phyloP scores from a whole-genome alignment of 352 stramenopile genomes.

The Globisporangium barbulae region DNA sequence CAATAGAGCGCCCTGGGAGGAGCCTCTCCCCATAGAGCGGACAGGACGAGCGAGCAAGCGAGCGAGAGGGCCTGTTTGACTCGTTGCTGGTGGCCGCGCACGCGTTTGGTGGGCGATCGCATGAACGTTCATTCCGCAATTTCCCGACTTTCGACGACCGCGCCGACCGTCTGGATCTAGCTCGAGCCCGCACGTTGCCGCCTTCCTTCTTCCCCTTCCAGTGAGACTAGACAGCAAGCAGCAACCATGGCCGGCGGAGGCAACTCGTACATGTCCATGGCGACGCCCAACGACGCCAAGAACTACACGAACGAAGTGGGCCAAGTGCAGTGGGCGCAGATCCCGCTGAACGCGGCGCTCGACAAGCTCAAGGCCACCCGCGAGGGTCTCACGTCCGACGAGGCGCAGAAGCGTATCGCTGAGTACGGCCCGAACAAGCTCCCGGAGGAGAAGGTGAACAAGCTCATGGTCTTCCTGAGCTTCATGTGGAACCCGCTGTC shows the following conservation, averaged over 20 bases:
- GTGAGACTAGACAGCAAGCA: slow-evolving; percentile 15
- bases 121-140: slow-evolving; percentile 58
- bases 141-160: slow-evolving; percentile 45
- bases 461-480: slow-evolving; percentile 68
- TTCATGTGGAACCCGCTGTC: slow-evolving; percentile 87
- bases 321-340: slow-evolving; percentile 69
- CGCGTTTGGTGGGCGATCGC: background rate
- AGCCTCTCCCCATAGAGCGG: background rate
- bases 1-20: slow-evolving; percentile 2
- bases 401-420: slow-evolving; percentile 67
- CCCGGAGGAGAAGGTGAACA: slow-evolving; percentile 74
- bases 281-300: slow-evolving; percentile 72
- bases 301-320: slow-evolving; percentile 79
- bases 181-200: background rate
- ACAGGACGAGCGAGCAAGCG: background rate
- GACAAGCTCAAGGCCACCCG: slow-evolving; percentile 79
- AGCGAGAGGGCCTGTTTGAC: slow-evolving; percentile 7
- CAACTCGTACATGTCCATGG: slow-evolving; percentile 76
- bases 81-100: background rate
- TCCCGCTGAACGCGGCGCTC: slow-evolving; percentile 75
- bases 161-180: slow-evolving; percentile 14
- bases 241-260: slow-evolving; percentile 47
- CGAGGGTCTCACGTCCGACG: slow-evolving; percentile 65
- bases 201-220: slow-evolving; percentile 4
- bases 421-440: slow-evolving; percentile 85